These are phyloP conservation scores for Bimuria novae-zelandiae DNA, from an alignment of 2,329 filamentous ascomycete species.

Conservation along the genomic window DNA sequence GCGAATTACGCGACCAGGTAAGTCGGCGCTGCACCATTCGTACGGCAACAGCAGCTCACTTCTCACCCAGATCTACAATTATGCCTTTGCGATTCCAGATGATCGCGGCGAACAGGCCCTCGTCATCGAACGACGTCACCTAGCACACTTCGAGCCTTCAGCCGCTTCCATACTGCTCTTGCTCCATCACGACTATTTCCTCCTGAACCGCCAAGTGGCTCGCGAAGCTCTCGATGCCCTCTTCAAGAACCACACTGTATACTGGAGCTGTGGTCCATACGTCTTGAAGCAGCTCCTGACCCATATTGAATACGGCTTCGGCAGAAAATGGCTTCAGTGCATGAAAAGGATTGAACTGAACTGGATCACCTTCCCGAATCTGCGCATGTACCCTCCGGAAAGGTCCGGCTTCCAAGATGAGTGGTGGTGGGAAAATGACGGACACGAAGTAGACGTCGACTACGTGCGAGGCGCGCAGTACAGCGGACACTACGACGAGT, in stretches of 20 bases:
- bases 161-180: slow-evolving; percentile 38
- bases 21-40: neutral
- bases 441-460: slow-evolving; percentile 33
- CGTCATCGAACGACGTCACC: slow-evolving; percentile 41
- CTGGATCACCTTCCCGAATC: slow-evolving; percentile 43
- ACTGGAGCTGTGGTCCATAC: slow-evolving; percentile 42
- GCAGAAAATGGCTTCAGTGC: slow-evolving; percentile 37
- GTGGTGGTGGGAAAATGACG: slow-evolving; percentile 33
- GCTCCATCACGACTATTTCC: slow-evolving; percentile 40
- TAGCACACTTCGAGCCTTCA: slow-evolving; percentile 39
- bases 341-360: slow-evolving; percentile 39
- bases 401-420: slow-evolving; percentile 25
- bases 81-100: slow-evolving; percentile 32
- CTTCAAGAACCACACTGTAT: slow-evolving; percentile 40
- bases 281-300: slow-evolving; percentile 38
- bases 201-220: slow-evolving; percentile 41
- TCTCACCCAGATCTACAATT: slow-evolving; percentile 37
- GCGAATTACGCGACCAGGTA: slow-evolving; percentile 45
- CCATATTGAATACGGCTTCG: slow-evolving; percentile 32
- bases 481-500: slow-evolving; percentile 36
- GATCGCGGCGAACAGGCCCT: slow-evolving; percentile 29
- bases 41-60: slow-evolving; percentile 2
- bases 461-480: slow-evolving; percentile 32
- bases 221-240: slow-evolving; percentile 41
- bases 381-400: slow-evolving; percentile 38